A percentile compares a stretch with the other conserved stretches of the same genome.
These are phyloP conservation scores for Microstegium vimineum DNA, from an alignment of 176 grass and related monocot species.

Conservation along the genomic window DNA sequence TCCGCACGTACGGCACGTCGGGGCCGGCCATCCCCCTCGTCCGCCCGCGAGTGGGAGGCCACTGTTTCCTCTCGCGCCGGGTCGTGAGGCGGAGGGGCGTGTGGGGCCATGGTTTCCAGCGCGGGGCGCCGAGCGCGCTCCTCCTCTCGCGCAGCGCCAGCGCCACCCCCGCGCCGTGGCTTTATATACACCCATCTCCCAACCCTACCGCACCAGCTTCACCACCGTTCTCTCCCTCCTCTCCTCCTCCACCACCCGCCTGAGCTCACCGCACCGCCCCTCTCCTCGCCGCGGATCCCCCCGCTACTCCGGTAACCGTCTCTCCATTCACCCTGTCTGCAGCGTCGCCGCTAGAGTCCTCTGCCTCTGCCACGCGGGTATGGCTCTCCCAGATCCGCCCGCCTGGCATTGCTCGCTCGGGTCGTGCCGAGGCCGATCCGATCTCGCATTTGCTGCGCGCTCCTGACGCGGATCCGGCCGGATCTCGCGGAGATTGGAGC, in stretches of 20 bases:
- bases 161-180: not conserved
- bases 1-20: not conserved
- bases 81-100: conserved; percentile 13
- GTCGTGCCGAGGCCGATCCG: conserved; percentile 9
- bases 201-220: conserved; percentile 30
- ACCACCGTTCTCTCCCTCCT: not conserved
- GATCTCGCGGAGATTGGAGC: conserved; percentile 3
- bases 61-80: not conserved
- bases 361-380: not conserved
- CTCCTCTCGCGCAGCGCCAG: conserved; percentile 1
- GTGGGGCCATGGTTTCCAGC: conserved; percentile 10
- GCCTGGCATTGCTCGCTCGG: conserved; percentile 27
- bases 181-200: conserved; percentile 27
- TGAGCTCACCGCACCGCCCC: not conserved
- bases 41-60: not conserved
- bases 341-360: not conserved
- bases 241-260: not conserved
- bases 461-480: conserved; percentile 23
- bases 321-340: not conserved
- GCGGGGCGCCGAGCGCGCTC: conserved; percentile 33
- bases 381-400: conserved; percentile 24
- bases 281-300: not conserved
- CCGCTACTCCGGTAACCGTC: conserved; percentile 33
- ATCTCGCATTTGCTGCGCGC: not conserved
- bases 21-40: not conserved